Conservation (phyloP, 2,329 filamentous ascomycete species). For the Curvularia verruculosa region DNA sequence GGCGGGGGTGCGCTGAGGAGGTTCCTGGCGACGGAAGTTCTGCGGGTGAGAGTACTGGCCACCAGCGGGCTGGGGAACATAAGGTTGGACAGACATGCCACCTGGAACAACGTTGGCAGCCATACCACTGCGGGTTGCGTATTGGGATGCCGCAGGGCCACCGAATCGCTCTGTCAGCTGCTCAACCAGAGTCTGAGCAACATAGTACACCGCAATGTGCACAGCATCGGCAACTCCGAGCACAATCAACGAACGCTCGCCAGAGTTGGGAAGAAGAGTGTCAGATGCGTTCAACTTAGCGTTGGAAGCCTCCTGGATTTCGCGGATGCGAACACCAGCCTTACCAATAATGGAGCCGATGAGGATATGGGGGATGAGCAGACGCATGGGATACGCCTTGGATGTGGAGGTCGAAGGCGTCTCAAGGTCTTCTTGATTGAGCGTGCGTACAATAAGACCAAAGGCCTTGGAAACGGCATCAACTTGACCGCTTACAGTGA, state of each 20-base stretch:
- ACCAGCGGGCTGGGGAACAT: slow-evolving; percentile 88
- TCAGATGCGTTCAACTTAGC: slow-evolving; percentile 96
- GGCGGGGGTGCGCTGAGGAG: slow-evolving; percentile 73
- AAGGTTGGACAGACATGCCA: slow-evolving; percentile 99
- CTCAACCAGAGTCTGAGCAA: slow-evolving; percentile 96
- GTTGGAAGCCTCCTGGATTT: slow-evolving; percentile 97
- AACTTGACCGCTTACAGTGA: slow-evolving; percentile 95
- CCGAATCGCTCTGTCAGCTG: slow-evolving; percentile 97
- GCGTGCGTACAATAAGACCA: slow-evolving; percentile 93
- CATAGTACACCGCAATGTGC: slow-evolving; percentile 98
- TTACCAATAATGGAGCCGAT: slow-evolving; percentile 99
- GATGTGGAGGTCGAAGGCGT: slow-evolving; percentile 89
- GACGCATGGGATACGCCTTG: slow-evolving; percentile 94
- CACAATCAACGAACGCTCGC: slow-evolving; percentile 95
- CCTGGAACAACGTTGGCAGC: slow-evolving; percentile 93
- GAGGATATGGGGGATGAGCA: slow-evolving; percentile 93
- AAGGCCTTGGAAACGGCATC: slow-evolving; percentile 99
- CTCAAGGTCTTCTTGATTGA: slow-evolving; percentile 94
- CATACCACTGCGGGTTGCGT: slow-evolving; percentile 91
- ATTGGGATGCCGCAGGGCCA: slow-evolving; percentile 94
- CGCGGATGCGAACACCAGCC: slow-evolving; percentile 90
- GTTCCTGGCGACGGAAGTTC: slow-evolving; percentile 73
- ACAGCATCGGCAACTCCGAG: slow-evolving; percentile 98
- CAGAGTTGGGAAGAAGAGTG: slow-evolving; percentile 89
- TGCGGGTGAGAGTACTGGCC: slow-evolving; percentile 94